These are phyloP conservation scores for Pyrrhoderma noxium DNA, from an alignment of 1,284 basidiomycete species.

Conservation along the genomic window DNA sequence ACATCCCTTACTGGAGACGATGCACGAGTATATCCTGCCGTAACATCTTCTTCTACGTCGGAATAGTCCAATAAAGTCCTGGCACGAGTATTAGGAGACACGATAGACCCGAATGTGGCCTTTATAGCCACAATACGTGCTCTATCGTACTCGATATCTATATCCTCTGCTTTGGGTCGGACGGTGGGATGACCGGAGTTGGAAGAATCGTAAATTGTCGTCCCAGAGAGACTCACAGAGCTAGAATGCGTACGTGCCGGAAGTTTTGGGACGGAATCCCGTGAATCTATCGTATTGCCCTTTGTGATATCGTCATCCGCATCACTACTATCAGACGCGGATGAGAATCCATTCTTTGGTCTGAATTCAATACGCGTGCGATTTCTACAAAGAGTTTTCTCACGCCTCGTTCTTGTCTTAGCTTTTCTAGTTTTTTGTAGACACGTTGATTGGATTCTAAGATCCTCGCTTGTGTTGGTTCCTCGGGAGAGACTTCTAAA, in stretches of 20 bases:
- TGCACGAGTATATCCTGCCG: conserved; percentile 5
- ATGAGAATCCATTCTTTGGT: conserved; percentile 31
- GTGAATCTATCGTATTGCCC: no score
- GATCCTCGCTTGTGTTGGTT: background rate
- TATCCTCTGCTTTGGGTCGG: background rate
- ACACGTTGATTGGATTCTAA: conserved; percentile 6
- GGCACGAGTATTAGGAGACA: background rate
- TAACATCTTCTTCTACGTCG: conserved; percentile 29
- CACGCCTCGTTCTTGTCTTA: conserved; percentile 18
- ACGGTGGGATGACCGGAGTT: conserved; percentile 3
- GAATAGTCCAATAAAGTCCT: conserved; percentile 29
- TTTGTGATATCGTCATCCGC: conserved; percentile 20
- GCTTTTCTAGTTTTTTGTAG: conserved; percentile 28
- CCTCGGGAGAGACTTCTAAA: background rate
- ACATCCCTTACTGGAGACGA: conserved; percentile 15
- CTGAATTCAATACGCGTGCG: conserved; percentile 45
- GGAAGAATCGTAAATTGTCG: conserved; percentile 8
- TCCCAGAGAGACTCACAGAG: conserved; percentile 12
- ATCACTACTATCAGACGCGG: conserved; percentile 28
- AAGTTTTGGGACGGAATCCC: conserved; percentile 19
- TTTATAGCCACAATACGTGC: conserved; percentile 16
- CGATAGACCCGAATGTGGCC: conserved; percentile 9
- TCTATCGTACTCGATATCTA: conserved; percentile 23
- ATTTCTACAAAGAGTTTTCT: conserved; percentile 21
- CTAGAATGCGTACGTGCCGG: conserved; percentile 8